phyloP scores from a whole-genome alignment of 129 eudicot genomes.

The Artemisia annua region DNA sequence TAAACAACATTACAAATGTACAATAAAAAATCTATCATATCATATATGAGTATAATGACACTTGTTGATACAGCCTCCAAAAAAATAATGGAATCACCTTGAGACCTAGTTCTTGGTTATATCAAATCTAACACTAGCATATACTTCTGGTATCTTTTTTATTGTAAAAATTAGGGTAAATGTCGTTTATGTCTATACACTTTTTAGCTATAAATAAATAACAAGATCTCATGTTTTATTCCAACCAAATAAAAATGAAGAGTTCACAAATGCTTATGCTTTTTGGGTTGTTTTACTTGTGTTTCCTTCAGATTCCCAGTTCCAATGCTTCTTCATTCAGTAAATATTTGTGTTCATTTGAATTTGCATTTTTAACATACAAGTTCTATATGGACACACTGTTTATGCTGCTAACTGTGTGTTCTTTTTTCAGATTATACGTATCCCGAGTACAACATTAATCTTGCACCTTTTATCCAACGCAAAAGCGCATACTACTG shows the following conservation, averaged over 20 bases:
- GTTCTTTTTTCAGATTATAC: constrained; percentile 22
- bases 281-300: constrained; percentile 18
- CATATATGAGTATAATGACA: background rate
- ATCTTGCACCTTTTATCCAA: constrained; percentile 43
- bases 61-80: background rate
- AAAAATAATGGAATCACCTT: background rate
- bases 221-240: constrained; percentile 6
- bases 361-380: background rate
- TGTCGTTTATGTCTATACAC: constrained; percentile 23
- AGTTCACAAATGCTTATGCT: constrained; percentile 11
- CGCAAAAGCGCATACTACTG: constrained; percentile 54
- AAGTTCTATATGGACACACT: background rate
- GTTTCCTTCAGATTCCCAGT: constrained; percentile 17
- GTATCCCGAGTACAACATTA: constrained; percentile 37
- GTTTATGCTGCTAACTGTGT: background rate
- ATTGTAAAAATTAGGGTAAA: constrained; percentile 9
- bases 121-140: constrained; percentile 19
- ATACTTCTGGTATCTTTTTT: constrained; percentile 23
- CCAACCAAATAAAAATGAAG: constrained; percentile 34
- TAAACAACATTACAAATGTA: too few species aligned
- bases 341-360: constrained; percentile 17
- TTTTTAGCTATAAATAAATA: constrained; percentile 17
- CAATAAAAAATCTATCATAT: too few species aligned
- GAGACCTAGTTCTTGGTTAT: constrained; percentile 14
- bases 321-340: constrained; percentile 31